Evolutionary conservation across 2,329 filamentous ascomycete species (phyloP).

Genomic region (Cadophora gregata): DNA sequence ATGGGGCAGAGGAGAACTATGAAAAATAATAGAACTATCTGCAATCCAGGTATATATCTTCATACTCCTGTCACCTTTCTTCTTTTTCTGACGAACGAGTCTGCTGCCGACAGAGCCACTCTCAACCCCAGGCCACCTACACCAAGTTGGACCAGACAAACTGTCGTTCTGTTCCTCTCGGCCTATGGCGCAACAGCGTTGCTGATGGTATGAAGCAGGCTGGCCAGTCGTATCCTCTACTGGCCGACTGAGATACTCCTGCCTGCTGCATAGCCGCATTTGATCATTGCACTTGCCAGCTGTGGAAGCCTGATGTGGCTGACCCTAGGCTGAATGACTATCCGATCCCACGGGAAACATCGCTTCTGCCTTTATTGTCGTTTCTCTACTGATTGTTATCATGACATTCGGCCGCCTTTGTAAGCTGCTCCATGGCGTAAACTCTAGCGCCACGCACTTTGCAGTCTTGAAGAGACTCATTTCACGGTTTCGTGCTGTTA

Average conservation of each 20-base stretch:
- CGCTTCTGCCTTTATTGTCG: constrained; percentile 2
- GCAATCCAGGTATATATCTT: not conserved
- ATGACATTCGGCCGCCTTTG: constrained; percentile 17
- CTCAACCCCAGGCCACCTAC: constrained; percentile 1
- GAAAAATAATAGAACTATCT: not conserved
- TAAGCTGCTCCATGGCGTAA: constrained; percentile 26
- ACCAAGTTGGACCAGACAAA: not conserved
- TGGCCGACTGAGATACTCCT: not conserved
- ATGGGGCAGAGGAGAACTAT: not conserved
- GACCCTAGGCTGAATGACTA: constrained; percentile 1
- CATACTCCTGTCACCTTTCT: not conserved
- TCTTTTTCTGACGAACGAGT: not conserved
- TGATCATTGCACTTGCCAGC: not conserved
- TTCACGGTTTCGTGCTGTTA: not conserved
- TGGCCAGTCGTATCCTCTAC: not conserved
- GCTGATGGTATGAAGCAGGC: constrained; percentile 1
- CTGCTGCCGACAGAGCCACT: not conserved
- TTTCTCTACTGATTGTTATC: constrained; percentile 1
- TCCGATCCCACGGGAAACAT: not conserved
- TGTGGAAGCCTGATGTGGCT: not conserved
- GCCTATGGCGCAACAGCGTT: not conserved
- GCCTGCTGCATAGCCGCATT: not conserved
- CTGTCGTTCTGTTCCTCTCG: not conserved
- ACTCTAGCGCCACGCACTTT: constrained; percentile 26
- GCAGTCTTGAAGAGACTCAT: constrained; percentile 27